phyloP scores from a whole-genome alignment of 225 moss, liverwort and hornwort species.

The Sphagnum contortum region DNA sequence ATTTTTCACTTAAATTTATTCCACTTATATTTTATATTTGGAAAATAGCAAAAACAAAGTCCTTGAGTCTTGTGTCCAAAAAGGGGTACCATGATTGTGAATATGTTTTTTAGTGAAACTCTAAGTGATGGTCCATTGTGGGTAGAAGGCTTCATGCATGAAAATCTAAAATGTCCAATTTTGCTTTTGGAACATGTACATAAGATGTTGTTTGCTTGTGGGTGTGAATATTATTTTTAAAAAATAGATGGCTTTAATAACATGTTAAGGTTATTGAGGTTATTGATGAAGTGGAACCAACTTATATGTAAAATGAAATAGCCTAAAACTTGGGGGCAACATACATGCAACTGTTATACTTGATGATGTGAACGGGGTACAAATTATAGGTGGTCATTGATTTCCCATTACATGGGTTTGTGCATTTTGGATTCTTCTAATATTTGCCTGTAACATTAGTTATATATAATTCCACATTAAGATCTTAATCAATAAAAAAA shows the following conservation, averaged over 20 bases:
- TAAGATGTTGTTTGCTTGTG: conserved; percentile 21
- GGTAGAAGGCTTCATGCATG: conserved; percentile 4
- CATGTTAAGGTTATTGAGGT: too few relatives aligned
- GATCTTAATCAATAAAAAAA: too few relatives aligned
- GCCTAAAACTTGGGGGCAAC: too few relatives aligned
- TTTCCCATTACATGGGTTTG: conserved; percentile 80
- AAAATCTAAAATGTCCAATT: conserved; percentile 44
- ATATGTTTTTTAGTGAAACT: too few relatives aligned
- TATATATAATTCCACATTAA: too few relatives aligned
- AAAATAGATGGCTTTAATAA: background rate
- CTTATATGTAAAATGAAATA: too few relatives aligned
- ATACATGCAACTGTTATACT: background rate
- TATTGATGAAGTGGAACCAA: too few relatives aligned
- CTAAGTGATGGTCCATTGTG: conserved; percentile 6
- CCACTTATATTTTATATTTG: too few relatives aligned
- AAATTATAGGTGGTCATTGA: conserved; percentile 64
- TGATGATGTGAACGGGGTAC: conserved; percentile 4
- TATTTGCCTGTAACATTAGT: conserved; percentile 33
- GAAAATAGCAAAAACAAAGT: too few relatives aligned
- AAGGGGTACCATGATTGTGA: too few relatives aligned
- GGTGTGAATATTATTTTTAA: conserved; percentile 39
- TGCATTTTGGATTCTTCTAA: conserved; percentile 88
- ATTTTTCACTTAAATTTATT: too few relatives aligned
- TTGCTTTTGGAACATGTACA: conserved; percentile 56
- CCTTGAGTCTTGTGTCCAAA: too few relatives aligned